These are phyloP conservation scores for Shiraia bambusicola DNA, from an alignment of 2,329 filamentous ascomycete genomes.

Conservation along the genomic window DNA sequence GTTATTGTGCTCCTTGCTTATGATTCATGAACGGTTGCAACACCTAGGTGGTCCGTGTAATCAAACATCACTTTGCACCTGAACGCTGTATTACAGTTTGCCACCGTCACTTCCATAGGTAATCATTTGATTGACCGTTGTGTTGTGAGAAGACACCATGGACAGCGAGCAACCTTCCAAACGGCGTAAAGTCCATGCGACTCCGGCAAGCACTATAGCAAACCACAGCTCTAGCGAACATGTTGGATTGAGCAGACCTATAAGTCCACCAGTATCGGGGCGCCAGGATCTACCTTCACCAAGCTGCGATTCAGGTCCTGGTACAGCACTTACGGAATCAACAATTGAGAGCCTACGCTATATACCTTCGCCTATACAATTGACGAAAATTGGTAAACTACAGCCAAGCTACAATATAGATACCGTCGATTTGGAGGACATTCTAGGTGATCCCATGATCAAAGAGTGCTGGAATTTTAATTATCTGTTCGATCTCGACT, in stretches of 20 bases:
- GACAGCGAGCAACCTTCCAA: no score
- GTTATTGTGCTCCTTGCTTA: not conserved
- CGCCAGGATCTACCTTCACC: constrained; percentile 9
- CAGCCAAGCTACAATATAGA: constrained; percentile 63
- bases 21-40: no score
- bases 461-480: constrained; percentile 72
- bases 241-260: constrained; percentile 22
- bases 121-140: no score
- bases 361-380: constrained; percentile 66
- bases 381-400: constrained; percentile 69
- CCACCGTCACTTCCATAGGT: no score
- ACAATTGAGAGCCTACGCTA: no score
- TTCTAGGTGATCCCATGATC: constrained; percentile 74
- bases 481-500: constrained; percentile 64
- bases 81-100: not conserved
- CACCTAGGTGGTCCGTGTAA: not conserved
- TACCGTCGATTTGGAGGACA: constrained; percentile 64
- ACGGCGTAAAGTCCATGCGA: not conserved
- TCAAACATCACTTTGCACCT: not conserved
- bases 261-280: constrained; percentile 32
- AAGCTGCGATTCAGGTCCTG: no score
- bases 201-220: not conserved
- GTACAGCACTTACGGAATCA: no score
- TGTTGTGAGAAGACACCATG: no score
- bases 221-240: constrained; percentile 1